These are phyloP conservation scores for Stramenopiles sp. DNA, from an alignment of 352 stramenopile species.

Conservation along the genomic window DNA sequence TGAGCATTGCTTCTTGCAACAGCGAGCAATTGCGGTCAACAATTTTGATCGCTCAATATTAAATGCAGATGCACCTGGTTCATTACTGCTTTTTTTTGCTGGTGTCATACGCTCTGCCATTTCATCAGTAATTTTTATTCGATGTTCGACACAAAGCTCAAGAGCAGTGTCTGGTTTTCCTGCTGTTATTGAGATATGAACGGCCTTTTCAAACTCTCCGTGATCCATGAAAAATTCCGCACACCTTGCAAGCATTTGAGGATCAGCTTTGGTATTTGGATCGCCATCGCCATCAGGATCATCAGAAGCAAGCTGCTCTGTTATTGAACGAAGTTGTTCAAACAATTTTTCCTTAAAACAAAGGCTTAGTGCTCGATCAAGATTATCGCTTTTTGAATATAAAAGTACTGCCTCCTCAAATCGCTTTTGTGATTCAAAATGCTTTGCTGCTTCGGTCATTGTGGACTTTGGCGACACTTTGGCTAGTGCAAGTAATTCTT, in stretches of 20 bases:
- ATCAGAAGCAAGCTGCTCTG: conserved; percentile 24
- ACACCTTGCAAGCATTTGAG: conserved; percentile 42
- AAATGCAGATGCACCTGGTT: conserved; percentile 20
- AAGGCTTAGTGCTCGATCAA: conserved; percentile 47
- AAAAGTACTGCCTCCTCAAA: conserved; percentile 65
- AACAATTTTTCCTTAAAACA: conserved; percentile 41
- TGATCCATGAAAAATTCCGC: conserved; percentile 62
- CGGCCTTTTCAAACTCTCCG: conserved; percentile 45
- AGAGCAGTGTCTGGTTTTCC: conserved; percentile 32
- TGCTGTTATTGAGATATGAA: conserved; percentile 37
- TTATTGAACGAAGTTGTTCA: conserved; percentile 37
- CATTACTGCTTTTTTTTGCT: conserved; percentile 19
- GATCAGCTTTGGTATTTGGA: conserved; percentile 10
- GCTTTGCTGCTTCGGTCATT: conserved; percentile 15
- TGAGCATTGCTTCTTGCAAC: conserved; percentile 49
- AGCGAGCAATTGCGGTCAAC: conserved; percentile 47
- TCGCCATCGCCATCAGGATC: not conserved
- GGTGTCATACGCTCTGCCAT: conserved; percentile 60
- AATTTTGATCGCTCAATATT: conserved; percentile 29
- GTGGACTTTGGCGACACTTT: conserved; percentile 29
- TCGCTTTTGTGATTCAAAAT: conserved; percentile 56
- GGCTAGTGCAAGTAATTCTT: conserved; percentile 51
- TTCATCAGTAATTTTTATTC: conserved; percentile 45
- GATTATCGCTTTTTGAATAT: conserved; percentile 55
- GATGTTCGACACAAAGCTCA: conserved; percentile 42